Evolutionary conservation across 1,139 yeast genomes (phyloP), one percentile per base, ranked within the genome.

Genomic region (Hansenula sp.): DNA sequence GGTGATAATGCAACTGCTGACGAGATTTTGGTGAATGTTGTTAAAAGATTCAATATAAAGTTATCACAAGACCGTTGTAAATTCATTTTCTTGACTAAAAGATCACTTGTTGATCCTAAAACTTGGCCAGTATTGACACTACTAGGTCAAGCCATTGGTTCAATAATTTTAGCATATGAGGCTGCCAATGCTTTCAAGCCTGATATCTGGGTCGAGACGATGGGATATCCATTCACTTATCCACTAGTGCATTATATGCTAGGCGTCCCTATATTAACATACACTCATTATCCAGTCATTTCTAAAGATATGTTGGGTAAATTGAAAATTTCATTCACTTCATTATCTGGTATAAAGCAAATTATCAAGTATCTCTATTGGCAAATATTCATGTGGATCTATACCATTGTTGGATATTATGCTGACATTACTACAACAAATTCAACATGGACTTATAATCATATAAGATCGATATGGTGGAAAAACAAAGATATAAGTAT

Each of bases 221-320:
- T 89, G 75, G 99, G 99, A 0, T 79, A 88, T 48, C 98, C 99
- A 1, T 93, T 93, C 45, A 70, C 84, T 29, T 90, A 90, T 61
- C 86, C 87, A 0, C 57, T 82, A 31, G 78, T 87, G 0, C 64
- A 73, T 18, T 59, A 68, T 54, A 59, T 79, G 35, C 69, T 86
- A 37, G 72, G 76, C 49, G 69, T 89, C 28, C 99, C 99, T 1
- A 75, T 93, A 29, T 68, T 86, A 28, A 80, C 96, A 1, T 94
- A 94, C 59, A 90, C 90, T 18, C 99, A 94, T 67, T 94, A 88
- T 66, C 99, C 99, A 1, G 79, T 91, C 13, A 82, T 94, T 38
- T 95, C 96, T 41, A 67, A 70, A 35, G 98, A 93, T 53, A 94
- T 94, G 99, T 67, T 85, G 51, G 68, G 67, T 39, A 83, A 82